Conservation (phyloP, 768 basidiomycete species). For the Holtermanniella nyarrowii region DNA sequence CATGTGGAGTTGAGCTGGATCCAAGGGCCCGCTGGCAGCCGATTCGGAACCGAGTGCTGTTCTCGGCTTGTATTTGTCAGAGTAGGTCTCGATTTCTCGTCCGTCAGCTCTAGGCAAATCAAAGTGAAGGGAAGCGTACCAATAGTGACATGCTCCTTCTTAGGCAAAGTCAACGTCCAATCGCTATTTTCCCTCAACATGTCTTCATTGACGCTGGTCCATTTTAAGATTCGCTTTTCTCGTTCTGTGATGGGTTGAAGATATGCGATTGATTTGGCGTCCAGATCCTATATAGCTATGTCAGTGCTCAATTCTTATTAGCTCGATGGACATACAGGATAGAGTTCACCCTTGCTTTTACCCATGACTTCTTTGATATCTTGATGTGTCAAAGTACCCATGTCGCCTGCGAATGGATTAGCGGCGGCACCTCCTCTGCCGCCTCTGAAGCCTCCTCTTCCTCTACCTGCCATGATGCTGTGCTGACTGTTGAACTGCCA, state of each 20-base stretch:
- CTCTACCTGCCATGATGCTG: neutral
- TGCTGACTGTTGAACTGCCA: neutral
- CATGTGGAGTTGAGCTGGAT: slow-evolving; percentile 15
- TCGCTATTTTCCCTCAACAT: neutral
- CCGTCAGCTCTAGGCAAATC: neutral
- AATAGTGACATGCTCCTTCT: neutral
- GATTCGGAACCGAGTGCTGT: neutral
- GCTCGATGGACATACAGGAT: neutral
- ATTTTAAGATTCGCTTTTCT: neutral
- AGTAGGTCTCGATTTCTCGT: slow-evolving; percentile 32
- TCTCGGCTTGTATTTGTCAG: slow-evolving; percentile 16
- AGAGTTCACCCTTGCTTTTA: neutral
- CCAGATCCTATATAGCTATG: neutral
- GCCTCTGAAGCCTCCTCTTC: neutral
- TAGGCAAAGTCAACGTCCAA: neutral
- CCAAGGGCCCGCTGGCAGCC: neutral
- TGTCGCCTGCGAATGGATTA: neutral
- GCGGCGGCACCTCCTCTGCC: neutral
- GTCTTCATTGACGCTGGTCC: neutral
- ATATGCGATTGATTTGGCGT: neutral
- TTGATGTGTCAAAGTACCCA: neutral
- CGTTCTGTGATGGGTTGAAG: neutral
- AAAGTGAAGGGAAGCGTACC: too few species aligned
- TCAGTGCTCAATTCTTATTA: neutral
- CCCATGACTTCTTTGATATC: neutral